A percentile compares a stretch with the other conserved stretches of the same genome.
Evolutionary conservation across 1,284 basidiomycete genomes (phyloP).

Genomic region (Tremellales sp.): DNA sequence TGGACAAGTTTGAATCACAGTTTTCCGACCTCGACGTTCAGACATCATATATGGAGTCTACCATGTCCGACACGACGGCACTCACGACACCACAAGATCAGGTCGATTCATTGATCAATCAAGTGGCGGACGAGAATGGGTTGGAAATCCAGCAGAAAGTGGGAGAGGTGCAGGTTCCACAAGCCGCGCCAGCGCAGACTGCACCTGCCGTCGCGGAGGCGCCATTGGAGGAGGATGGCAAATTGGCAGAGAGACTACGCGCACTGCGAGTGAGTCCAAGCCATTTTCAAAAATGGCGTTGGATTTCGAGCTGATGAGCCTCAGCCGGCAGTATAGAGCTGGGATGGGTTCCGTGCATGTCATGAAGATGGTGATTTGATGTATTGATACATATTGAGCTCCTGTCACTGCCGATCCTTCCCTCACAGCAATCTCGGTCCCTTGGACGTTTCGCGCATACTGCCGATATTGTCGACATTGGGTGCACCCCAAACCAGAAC

Average conservation of each 20-base stretch:
- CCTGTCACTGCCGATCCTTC: no score
- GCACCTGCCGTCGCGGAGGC: constrained; percentile 34
- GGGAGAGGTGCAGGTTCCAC: constrained; percentile 58
- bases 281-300: not conserved
- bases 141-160: constrained; percentile 92
- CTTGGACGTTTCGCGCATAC: constrained; percentile 3
- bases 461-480: constrained; percentile 16
- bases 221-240: constrained; percentile 36
- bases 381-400: constrained; percentile 5
- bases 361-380: constrained; percentile 3
- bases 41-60: constrained; percentile 96
- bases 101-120: constrained; percentile 84
- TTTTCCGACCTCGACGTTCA: constrained; percentile 98
- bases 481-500: constrained; percentile 19
- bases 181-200: constrained; percentile 43
- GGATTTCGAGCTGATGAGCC: not conserved
- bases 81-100: constrained; percentile 95
- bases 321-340: constrained; percentile 13
- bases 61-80: constrained; percentile 90
- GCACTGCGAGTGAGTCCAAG: constrained; percentile 33
- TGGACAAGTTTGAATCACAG: constrained; percentile 98
- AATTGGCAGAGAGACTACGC: constrained; percentile 36
- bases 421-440: constrained; percentile 1
- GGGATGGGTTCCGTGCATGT: constrained; percentile 5
- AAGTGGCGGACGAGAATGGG: constrained; percentile 95